Percentiles rank a stretch among this genome's conserved stretches.
Conservation (phyloP, 768 basidiomycete genomes). For the Trametes sanguinea region DNA sequence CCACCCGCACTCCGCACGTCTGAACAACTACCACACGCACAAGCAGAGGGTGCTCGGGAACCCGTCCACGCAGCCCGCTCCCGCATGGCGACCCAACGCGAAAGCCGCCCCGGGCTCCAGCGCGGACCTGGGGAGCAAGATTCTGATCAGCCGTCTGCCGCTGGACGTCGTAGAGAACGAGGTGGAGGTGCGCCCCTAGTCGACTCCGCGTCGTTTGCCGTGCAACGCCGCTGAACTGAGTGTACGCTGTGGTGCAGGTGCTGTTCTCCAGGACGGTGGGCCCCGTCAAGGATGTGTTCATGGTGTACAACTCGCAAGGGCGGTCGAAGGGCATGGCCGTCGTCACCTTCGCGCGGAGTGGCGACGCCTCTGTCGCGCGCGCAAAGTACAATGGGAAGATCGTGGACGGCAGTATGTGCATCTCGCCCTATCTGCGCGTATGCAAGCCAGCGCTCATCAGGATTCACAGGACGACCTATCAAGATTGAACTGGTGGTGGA, state of each 20-base stretch:
- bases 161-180: conserved; percentile 69
- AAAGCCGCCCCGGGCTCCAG: conserved; percentile 12
- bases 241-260: conserved; percentile 45
- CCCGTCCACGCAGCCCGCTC: conserved; percentile 53
- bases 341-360: conserved; percentile 62
- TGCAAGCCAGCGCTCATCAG: too few species aligned
- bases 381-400: conserved; percentile 76
- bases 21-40: conserved; percentile 50
- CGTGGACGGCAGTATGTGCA: conserved; percentile 58
- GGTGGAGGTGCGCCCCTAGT: conserved; percentile 52
- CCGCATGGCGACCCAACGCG: conserved; percentile 57
- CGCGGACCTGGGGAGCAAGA: conserved; percentile 53
- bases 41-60: conserved; percentile 63
- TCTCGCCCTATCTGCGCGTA: too few species aligned
- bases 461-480: conserved; percentile 58
- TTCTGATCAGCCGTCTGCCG: conserved; percentile 65
- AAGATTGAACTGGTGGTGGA: conserved; percentile 66
- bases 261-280: conserved; percentile 78
- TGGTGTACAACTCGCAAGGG: conserved; percentile 76
- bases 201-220: too few species aligned
- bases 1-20: conserved; percentile 35
- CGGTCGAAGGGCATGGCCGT: conserved; percentile 81
- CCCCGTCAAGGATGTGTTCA: conserved; percentile 66
- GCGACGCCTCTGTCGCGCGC: conserved; percentile 63
- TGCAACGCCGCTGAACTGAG: too few species aligned